Base-by-base conservation (phyloP, 1,284 basidiomycete genomes). In the Chalciporus sp. region DNA sequence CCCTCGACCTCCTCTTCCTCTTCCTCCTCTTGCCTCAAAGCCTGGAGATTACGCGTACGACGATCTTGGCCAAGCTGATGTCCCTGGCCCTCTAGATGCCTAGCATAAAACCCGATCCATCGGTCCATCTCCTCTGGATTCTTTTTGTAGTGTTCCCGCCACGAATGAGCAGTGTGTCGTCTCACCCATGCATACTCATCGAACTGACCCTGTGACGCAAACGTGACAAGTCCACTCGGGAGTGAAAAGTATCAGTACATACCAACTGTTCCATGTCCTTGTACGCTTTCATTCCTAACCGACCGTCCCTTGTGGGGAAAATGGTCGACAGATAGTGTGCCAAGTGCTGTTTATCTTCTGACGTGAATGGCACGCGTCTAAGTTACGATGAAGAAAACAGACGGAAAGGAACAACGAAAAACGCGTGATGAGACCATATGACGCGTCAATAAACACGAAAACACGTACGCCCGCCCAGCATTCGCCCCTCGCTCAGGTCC, bases 131-230 rank as follows among this genome's bases (percentile, higher is more conserved):
- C 45, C 0, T 42, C 56, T 19, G 65, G 29, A 49, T 81, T 70
- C 42, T 71, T 80, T 50, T 61, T 65, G 65, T 85, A 85, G 29
- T 74, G 77, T 42, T 83, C 74, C 9, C 81, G 73, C 83, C 83
- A 85, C 10, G 79, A 81, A 31, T 75, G 70, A 76, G 74, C 78
- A 1, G 82, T 60, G 58, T 85, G 84, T 2, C 67, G 65, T 4
- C 52, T 57, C 8, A 74, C 71, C 81, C 80, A 83, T 0, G 54
- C 58, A 74, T 75, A 82, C 47, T 67, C n/a, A 9, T 1, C n/a
- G 11, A 61, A 75, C 40, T 40, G 16, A n/a, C 61, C 61, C 52
- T 62, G 17, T 27, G 26, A 52, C 39, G 42, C 29, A 33, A 6
- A 14, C 1, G 11, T 44, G 40, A 50, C 39, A 7, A n/a, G 11